Percentiles rank a stretch among this genome's conserved stretches.
Evolutionary conservation across 305 asterid species (phyloP).

Genomic region (Stenogyne calaminthoides): DNA sequence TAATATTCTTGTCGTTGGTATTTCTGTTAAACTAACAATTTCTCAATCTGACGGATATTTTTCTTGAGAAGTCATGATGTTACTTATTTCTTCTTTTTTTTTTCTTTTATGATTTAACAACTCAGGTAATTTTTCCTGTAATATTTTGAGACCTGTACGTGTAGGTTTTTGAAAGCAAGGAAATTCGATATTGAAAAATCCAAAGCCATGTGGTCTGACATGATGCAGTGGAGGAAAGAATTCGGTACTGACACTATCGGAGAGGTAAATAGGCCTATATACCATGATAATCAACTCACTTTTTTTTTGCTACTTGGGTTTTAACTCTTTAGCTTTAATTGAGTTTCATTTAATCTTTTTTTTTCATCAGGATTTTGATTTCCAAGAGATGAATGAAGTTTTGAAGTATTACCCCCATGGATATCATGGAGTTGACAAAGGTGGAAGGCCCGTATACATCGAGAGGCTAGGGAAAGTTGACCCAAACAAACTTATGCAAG

Average conservation of each 20-base stretch:
- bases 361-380: slow-evolving; percentile 74
- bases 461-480: slow-evolving; percentile 97
- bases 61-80: slow-evolving; percentile 3
- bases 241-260: slow-evolving; percentile 76
- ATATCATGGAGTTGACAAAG: slow-evolving; percentile 94
- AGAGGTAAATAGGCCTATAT: slow-evolving; percentile 51
- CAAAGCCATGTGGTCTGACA: slow-evolving; percentile 96
- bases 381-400: slow-evolving; percentile 78
- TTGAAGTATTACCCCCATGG: slow-evolving; percentile 94
- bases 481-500: slow-evolving; percentile 95
- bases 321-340: slow-evolving; percentile 1
- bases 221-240: slow-evolving; percentile 98
- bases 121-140: slow-evolving; percentile 9
- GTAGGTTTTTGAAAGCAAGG: slow-evolving; percentile 96
- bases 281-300: not conserved
- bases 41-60: slow-evolving; percentile 7
- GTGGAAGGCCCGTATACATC: slow-evolving; percentile 91
- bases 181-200: slow-evolving; percentile 86
- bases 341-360: not conserved
- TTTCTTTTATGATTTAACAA: slow-evolving; percentile 26
- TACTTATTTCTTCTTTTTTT: slow-evolving; percentile 6
- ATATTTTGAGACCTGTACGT: slow-evolving; percentile 23
- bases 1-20: slow-evolving; percentile 30
- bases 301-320: not conserved
- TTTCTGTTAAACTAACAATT: not conserved